Conservation (phyloP, 164 flowering plant species). For the Vitis labrusca region DNA sequence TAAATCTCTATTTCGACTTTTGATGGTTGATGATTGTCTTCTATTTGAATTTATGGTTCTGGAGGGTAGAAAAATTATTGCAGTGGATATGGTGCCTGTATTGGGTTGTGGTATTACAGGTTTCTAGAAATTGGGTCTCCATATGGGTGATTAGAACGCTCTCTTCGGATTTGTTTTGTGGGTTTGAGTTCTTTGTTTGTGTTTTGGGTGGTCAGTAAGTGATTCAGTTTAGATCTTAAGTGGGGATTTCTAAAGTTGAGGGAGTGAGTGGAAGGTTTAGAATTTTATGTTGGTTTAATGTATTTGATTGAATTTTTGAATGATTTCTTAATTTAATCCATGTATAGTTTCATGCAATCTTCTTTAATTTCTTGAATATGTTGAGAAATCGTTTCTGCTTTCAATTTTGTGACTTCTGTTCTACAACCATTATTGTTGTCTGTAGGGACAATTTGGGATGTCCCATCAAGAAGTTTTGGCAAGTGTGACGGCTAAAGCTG, state of each 20-base stretch:
- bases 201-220: background rate
- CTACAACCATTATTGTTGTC: background rate
- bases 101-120: too few species aligned
- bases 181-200: background rate
- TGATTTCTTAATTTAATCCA: too few species aligned
- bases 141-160: too few species aligned
- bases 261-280: background rate
- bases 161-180: background rate
- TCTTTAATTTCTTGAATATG: too few species aligned
- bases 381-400: background rate
- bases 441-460: constrained; percentile 34
- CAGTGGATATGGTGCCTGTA: too few species aligned
- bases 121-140: too few species aligned
- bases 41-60: too few species aligned
- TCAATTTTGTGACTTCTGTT: background rate
- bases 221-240: background rate
- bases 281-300: background rate
- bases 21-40: too few species aligned
- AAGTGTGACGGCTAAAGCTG: constrained; percentile 27
- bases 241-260: background rate
- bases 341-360: too few species aligned
- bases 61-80: too few species aligned
- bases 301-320: too few species aligned
- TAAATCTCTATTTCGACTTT: too few species aligned
- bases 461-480: constrained; percentile 35